A percentile compares a stretch with the other conserved stretches of the same genome.
These are phyloP conservation scores for Malassezia equina DNA, from an alignment of 1,284 basidiomycete genomes.

Conservation along the genomic window DNA sequence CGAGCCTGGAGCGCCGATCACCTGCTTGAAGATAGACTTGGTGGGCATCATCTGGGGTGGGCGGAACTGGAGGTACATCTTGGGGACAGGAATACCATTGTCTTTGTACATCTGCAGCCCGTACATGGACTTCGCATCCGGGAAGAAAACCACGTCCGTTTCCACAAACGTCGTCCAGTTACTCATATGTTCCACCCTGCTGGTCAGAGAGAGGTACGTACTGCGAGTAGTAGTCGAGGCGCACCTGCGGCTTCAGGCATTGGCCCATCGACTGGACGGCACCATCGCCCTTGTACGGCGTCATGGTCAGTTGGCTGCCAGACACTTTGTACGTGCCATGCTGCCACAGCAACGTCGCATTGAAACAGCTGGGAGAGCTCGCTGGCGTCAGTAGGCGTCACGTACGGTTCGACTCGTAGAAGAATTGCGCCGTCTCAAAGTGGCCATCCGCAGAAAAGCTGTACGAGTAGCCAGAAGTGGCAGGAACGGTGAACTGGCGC, in stretches of 20 bases:
- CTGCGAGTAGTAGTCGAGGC: conserved; percentile 2
- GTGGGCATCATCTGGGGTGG: conserved; percentile 44
- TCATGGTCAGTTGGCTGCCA: conserved; percentile 25
- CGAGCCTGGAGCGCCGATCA: conserved; percentile 8
- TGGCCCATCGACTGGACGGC: conserved; percentile 6
- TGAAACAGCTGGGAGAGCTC: conserved; percentile 35
- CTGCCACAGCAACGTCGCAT: conserved; percentile 41
- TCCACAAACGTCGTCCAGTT: conserved; percentile 14
- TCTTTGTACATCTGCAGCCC: conserved; percentile 28
- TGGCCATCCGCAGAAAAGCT: conserved; percentile 41
- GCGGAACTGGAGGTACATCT: conserved; percentile 28
- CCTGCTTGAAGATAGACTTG: conserved; percentile 23
- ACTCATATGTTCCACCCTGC: neutral
- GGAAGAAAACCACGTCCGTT: conserved; percentile 22
- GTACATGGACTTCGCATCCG: conserved; percentile 19
- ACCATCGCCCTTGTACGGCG: conserved; percentile 33
- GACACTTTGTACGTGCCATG: conserved; percentile 37
- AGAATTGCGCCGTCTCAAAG: conserved; percentile 35
- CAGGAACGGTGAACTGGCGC: conserved; percentile 34
- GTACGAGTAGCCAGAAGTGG: conserved; percentile 36
- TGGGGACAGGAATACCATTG: conserved; percentile 25
- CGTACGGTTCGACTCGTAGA: conserved; percentile 33
- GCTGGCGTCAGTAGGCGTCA: conserved; percentile 5
- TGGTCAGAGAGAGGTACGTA: neutral
- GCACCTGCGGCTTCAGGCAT: neutral